A percentile compares a stretch with the other conserved stretches of the same genome.
Conservation (phyloP, 768 basidiomycete species). For the Leucogyrophana mollusca region DNA sequence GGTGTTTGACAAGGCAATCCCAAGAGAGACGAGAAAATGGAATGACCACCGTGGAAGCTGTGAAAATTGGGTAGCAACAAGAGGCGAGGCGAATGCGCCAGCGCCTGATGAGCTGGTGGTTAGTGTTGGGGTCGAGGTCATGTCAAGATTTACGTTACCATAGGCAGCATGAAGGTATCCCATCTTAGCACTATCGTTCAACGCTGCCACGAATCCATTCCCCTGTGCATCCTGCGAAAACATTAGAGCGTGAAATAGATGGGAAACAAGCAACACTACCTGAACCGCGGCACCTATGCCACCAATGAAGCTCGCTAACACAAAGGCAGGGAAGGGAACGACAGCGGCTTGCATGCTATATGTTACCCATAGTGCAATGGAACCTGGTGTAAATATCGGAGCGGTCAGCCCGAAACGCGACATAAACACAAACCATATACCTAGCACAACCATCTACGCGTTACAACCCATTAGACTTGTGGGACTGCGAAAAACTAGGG, state of each 20-base stretch:
- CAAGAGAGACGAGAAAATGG: constrained; percentile 41
- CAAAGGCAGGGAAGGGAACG: constrained; percentile 60
- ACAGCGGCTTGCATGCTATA: constrained; percentile 51
- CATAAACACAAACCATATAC: constrained; percentile 6
- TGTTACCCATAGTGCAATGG: constrained; percentile 46
- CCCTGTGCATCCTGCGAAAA: constrained; percentile 58
- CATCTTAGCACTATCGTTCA: constrained; percentile 40
- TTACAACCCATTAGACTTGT: neutral
- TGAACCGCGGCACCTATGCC: constrained; percentile 45
- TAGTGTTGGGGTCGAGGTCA: neutral
- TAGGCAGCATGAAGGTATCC: constrained; percentile 25
- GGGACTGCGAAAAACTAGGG: neutral
- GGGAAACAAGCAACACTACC: constrained; percentile 27
- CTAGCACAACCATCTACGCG: constrained; percentile 32
- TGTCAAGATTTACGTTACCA: constrained; percentile 11
- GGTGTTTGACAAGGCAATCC: constrained; percentile 17
- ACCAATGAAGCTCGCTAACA: constrained; percentile 38
- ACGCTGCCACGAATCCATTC: constrained; percentile 62
- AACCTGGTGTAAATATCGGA: constrained; percentile 29
- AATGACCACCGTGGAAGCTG: constrained; percentile 36
- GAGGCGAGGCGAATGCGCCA: constrained; percentile 40
- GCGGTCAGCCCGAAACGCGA: too few species aligned
- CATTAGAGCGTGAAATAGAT: neutral
- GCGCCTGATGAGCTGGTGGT: constrained; percentile 16
- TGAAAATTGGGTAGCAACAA: constrained; percentile 42